These are phyloP conservation scores for Penicillium sp. DNA, from an alignment of 2,329 filamentous ascomycete genomes.

Conservation along the genomic window DNA sequence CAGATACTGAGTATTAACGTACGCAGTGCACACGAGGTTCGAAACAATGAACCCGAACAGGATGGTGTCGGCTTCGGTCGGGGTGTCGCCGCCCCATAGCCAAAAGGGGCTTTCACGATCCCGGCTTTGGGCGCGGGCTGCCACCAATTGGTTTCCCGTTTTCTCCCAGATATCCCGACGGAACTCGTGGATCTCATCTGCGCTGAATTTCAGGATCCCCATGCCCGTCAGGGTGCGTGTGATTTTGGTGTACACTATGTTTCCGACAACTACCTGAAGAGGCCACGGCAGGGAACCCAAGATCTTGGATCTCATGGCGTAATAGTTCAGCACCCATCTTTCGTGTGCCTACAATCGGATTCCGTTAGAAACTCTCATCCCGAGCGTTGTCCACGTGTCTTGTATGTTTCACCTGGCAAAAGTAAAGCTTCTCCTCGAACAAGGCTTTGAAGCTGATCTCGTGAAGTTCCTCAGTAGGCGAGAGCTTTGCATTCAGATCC, in stretches of 20 bases:
- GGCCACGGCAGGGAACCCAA: conserved; percentile 54
- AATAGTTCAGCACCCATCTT: conserved; percentile 60
- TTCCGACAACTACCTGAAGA: conserved; percentile 52
- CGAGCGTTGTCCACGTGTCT: not conserved
- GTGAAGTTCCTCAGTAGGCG: conserved; percentile 39
- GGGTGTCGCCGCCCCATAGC: conserved; percentile 53
- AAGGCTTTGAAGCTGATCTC: conserved; percentile 56
- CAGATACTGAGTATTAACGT: conserved; percentile 30
- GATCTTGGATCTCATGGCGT: conserved; percentile 55
- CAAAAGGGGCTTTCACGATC: conserved; percentile 50
- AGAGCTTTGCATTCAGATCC: conserved; percentile 51
- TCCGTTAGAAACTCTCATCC: not conserved
- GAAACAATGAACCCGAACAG: conserved; percentile 59
- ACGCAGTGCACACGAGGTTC: conserved; percentile 55
- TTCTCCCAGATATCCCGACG: conserved; percentile 55
- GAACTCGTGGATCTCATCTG: conserved; percentile 50
- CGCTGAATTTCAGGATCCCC: conserved; percentile 53
- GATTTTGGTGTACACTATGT: conserved; percentile 48
- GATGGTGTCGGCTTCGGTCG: conserved; percentile 58
- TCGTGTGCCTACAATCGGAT: conserved; percentile 45
- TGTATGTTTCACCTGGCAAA: conserved; percentile 46
- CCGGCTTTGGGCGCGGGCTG: conserved; percentile 26
- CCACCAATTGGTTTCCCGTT: conserved; percentile 45
- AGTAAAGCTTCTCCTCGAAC: conserved; percentile 61
- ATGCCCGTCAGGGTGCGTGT: conserved; percentile 54